Percentiles rank a stretch among this genome's conserved stretches.
phyloP scores from a whole-genome alignment of 2,329 filamentous ascomycete species.

The Capronia americana region DNA sequence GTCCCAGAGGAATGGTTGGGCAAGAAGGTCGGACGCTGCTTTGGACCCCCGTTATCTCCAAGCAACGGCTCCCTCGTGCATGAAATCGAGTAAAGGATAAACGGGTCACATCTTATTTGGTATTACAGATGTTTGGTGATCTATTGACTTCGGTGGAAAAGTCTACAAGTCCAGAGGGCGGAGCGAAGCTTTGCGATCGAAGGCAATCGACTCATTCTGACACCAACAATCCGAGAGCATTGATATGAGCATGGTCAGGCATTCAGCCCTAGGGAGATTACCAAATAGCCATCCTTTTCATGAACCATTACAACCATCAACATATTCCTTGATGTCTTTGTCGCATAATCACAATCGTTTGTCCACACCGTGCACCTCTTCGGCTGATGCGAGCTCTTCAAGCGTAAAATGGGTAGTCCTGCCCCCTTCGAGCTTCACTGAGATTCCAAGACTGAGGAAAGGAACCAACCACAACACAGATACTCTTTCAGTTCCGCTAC shows the following conservation, averaged over 20 bases:
- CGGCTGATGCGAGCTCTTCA: not conserved
- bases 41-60: slow-evolving; percentile 39
- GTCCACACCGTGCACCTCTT: not conserved
- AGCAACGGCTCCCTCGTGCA: slow-evolving; percentile 34
- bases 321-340: not conserved
- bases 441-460: not conserved
- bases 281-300: not conserved
- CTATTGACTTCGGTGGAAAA: not conserved
- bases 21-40: slow-evolving; percentile 50
- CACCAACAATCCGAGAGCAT: not conserved
- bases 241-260: not conserved
- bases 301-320: not conserved
- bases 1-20: slow-evolving; percentile 58
- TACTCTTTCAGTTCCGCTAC: not conserved
- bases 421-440: not conserved
- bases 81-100: slow-evolving; percentile 35
- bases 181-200: not conserved
- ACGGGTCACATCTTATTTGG: not conserved
- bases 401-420: not conserved
- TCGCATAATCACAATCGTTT: not conserved
- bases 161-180: not conserved
- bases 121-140: slow-evolving; percentile 15
- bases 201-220: not conserved
- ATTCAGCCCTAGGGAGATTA: not conserved
- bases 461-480: not conserved